Evolutionary conservation across 768 basidiomycete species (phyloP).

Genomic region (Termitomyces sp.): DNA sequence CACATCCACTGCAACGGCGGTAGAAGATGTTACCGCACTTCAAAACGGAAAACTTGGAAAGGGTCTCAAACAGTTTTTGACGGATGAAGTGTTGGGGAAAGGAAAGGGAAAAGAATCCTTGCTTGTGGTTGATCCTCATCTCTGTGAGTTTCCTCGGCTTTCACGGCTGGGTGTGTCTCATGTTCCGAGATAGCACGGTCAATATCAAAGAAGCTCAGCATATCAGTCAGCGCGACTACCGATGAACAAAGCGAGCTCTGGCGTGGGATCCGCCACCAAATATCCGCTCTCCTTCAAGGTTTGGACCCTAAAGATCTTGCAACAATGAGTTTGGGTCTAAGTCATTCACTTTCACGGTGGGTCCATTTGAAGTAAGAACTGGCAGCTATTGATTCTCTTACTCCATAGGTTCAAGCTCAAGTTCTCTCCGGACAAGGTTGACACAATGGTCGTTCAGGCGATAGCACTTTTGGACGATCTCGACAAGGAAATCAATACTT

Average conservation of each 20-base stretch:
- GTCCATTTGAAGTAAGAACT: constrained; percentile 11
- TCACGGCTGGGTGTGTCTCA: not conserved
- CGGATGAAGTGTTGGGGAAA: constrained; percentile 81
- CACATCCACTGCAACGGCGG: constrained; percentile 91
- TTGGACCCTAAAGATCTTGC: constrained; percentile 90
- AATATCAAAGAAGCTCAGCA: constrained; percentile 90
- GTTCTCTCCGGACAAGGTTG: constrained; percentile 99
- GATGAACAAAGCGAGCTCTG: constrained; percentile 73
- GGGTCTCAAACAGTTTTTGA: constrained; percentile 88
- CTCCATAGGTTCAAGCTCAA: constrained; percentile 88
- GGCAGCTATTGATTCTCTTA: not conserved
- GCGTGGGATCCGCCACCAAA: constrained; percentile 91
- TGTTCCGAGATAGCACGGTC: constrained; percentile 50
- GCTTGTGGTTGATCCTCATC: constrained; percentile 83
- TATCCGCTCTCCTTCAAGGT: constrained; percentile 82
- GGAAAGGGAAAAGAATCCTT: constrained; percentile 83
- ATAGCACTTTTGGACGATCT: constrained; percentile 96
- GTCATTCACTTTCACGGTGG: constrained; percentile 92
- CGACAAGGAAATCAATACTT: constrained; percentile 99
- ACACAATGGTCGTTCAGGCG: constrained; percentile 99
- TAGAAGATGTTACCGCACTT: constrained; percentile 92
- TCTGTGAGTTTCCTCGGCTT: constrained; percentile 53
- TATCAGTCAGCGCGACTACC: constrained; percentile 67
- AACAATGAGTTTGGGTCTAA: constrained; percentile 96
- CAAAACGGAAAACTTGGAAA: constrained; percentile 93